Evolutionary conservation across 1,284 basidiomycete species (phyloP), one percentile per base, ranked within the genome.

Genomic region (Leccinum pseudoinsigne): DNA sequence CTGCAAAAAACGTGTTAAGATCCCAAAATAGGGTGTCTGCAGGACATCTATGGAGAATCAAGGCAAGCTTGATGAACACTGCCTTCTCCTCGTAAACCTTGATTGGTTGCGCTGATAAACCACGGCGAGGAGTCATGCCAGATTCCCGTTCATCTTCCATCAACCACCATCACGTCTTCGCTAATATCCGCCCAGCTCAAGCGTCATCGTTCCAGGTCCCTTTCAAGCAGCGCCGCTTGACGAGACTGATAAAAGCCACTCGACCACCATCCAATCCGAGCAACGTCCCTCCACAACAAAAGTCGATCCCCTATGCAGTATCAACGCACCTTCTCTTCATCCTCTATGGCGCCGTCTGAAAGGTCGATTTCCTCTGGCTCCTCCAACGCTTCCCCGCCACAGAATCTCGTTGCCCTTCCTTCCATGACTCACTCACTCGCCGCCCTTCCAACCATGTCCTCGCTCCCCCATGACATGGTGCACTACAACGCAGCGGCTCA

Each of bases 401-500:
- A 61, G 34, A 69, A 73, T n/a, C 65, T 73, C 55, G 69, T 70
- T 11, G 63, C 73, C 21, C 67, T 77, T 12, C 73, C 73, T 2
- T 72, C 75, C 64, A 73, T 74, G 74, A 74, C 64, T 5, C 74
- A 76, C 62, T 75, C 73, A 57, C 72, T 74, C 55, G 74, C 71
- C 16, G 58, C 68, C 2, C 69, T 74, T 9, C 73, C 73, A 2
- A 71, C 66, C 21, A 76, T 74, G 73, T 74, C 73, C 31, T 64
- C 73, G 16, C 28, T 74, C 14, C 73, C 73, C 45, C 56, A 65
- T 2, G 74, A 72, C 50, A 74, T 74, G 73, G 53, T 74, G 55
- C 73, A 77, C 63, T 67, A 75, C 42, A 74, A 74, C 50, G 64
- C 73, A 4, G 63, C 69, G 1, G 65, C 72, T 0, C 66, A 77